Base-by-base conservation (phyloP, 371 early-diverging fungal genomes). In the Mucor velutinosus region DNA sequence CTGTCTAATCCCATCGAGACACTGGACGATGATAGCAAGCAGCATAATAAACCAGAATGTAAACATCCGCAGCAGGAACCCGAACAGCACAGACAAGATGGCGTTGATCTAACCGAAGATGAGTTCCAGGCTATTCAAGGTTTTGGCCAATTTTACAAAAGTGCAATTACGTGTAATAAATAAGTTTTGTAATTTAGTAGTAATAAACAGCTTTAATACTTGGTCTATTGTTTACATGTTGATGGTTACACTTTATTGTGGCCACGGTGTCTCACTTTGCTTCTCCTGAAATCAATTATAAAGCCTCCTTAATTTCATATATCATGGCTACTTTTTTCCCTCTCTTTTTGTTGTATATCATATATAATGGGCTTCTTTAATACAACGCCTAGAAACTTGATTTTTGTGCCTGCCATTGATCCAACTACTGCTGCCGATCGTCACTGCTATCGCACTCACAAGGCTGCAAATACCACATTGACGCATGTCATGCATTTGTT, bases 41-140 rank as follows among this genome's bases (percentile, higher is more conserved):
- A 17, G 0, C 39, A n/a, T 25, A 19, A 35, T 14, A 32, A 49
- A 14, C 27, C 27, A 43, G 37, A n/a, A 8, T 15, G 11, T 21
- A 58, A 67, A 14, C 27, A 33, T 30, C 67, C 66, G 6, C 47
- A 49, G 19, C 49, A 49, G 7, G 21, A 49, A 8, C 49, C 8
- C 11, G 23, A 23, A 23, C 49, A 49, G 23, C 49, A 49, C 21
- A n/a, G 23, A 23, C 59, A 69, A 27, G 71, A 77, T 41, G 76
- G 74, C 8, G 70, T 75, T 27, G 71, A 72, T 53, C 33, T 83
- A 10, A 83, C 83, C 7, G 65, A 76, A 33, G 83, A 78, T 68
- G 83, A 83, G 45, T 76, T 70, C 25, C 76, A 83, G 58, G 81
- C 83, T 3, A 61, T 83, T 17, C 76, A 80, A 66, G 83, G 77